Evolutionary conservation across 352 stramenopile species (phyloP), one percentile per base, ranked within the genome.

Genomic region (Phytophthora parvispora): DNA sequence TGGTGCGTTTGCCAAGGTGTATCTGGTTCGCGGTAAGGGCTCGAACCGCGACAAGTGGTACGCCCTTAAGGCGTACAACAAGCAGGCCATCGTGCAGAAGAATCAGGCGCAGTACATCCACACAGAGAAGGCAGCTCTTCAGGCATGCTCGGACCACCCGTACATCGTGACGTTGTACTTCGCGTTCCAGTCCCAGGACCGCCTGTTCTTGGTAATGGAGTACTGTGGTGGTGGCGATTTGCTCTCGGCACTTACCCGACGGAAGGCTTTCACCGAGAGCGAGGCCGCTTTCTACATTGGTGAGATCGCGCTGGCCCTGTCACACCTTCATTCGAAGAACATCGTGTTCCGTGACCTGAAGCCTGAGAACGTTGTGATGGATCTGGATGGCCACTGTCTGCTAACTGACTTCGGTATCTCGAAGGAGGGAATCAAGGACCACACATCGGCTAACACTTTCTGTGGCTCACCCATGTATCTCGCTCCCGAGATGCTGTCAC

Each of bases 271-370:
- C 56, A 92, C 84, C 2, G 87, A 95, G 57, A 78, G 75, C 12
- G 86, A 94, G 50, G 89, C 89, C 0, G 84, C 84, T 6, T 96
- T 96, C 65, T 96, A 96, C 81, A 94, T 95, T 59, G 87, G 84
- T 52, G 85, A 96, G 61, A 95, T 96, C 29, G 83, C 83, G 47
- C 65, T 96, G 8, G 89, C 89, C 20, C 53, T 96, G 57, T 93
- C 86, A 43, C 87, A 95, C 54, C 69, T 96, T 68, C 89, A 96
- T 71, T 94, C 87, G 28, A 94, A 94, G 78, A 90, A 90, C 60
- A 96, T 96, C 66, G 87, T 95, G 2, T 96, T 94, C 79, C 89
- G 89, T 67, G 89, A 96, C 60, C 67, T 96, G 22, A 96, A 96
- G 68, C 89, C 86, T 0, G 89, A 96, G 55, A 96, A 96, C 55